These are phyloP conservation scores for Sclerotinia spermophila DNA, from an alignment of 2,329 filamentous ascomycete species.

Conservation along the genomic window DNA sequence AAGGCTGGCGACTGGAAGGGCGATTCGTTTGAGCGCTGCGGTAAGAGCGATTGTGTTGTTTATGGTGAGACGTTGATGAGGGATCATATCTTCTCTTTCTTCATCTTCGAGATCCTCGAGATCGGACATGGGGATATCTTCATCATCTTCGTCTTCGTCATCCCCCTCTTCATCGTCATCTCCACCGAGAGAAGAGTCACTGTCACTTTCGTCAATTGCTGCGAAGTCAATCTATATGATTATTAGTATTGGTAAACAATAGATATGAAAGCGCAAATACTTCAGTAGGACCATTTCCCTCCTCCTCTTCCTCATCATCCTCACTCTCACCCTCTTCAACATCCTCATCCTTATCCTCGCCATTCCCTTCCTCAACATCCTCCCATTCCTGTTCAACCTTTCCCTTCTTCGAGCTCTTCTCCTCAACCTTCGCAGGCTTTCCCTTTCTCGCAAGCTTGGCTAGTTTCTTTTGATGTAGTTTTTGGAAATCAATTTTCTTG, in stretches of 20 bases:
- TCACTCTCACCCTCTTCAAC: conserved; percentile 32
- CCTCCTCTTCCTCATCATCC: conserved; percentile 36
- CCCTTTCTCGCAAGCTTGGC: conserved; percentile 43
- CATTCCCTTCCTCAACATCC: conserved; percentile 40
- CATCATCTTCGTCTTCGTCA: conserved; percentile 67
- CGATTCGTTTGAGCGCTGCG: conserved; percentile 74
- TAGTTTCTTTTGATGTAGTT: conserved; percentile 40
- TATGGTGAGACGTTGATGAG: conserved; percentile 90
- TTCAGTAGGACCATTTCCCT: conserved; percentile 24
- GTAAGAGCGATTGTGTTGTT: conserved; percentile 91
- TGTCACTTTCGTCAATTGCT: conserved; percentile 58
- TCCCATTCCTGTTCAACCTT: conserved; percentile 47
- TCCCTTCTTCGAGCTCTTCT: conserved; percentile 43
- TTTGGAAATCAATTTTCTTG: conserved; percentile 52
- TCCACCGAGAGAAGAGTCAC: conserved; percentile 50
- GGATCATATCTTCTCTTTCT: conserved; percentile 81
- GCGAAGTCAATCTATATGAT: conserved; percentile 47
- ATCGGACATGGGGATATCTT: conserved; percentile 86
- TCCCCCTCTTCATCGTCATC: conserved; percentile 43
- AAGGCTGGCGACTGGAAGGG: conserved; percentile 62
- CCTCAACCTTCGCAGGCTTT: conserved; percentile 45
- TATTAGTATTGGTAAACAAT: conserved; percentile 18
- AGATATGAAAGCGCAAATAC: conserved; percentile 21
- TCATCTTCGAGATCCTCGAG: conserved; percentile 74
- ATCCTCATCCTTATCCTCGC: conserved; percentile 35